Conservation (phyloP, 768 basidiomycete genomes). For the Russula sp. region DNA sequence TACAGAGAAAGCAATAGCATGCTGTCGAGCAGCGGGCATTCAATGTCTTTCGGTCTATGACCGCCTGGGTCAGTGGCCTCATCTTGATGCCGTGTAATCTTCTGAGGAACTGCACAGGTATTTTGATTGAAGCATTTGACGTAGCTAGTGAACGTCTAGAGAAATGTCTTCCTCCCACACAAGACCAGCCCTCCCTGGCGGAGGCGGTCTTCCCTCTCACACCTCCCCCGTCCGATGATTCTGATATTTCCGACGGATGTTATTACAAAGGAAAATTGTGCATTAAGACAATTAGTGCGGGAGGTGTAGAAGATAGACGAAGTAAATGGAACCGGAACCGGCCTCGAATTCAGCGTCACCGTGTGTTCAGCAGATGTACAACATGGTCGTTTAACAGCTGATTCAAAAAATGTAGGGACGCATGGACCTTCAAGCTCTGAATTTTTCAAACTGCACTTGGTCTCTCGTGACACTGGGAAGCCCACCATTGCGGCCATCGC, state of each 20-base stretch:
- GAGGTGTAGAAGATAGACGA: not conserved
- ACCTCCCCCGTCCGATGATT: slow-evolving; percentile 69
- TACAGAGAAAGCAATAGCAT: slow-evolving; percentile 44
- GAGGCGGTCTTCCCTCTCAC: slow-evolving; percentile 67
- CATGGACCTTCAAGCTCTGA: not conserved
- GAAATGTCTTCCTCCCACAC: slow-evolving; percentile 20
- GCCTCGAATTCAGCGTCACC: slow-evolving; percentile 17
- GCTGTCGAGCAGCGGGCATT: slow-evolving; percentile 60
- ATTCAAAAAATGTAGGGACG: not conserved
- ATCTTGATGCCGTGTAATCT: not conserved
- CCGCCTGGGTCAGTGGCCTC: slow-evolving; percentile 45
- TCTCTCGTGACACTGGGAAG: slow-evolving; percentile 20
- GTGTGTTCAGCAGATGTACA: not conserved
- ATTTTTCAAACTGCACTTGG: slow-evolving; percentile 14
- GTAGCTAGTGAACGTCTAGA: slow-evolving; percentile 27
- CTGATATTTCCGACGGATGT: slow-evolving; percentile 33
- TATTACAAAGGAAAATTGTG: not conserved
- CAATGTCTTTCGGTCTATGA: slow-evolving; percentile 65
- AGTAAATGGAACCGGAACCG: slow-evolving; percentile 7
- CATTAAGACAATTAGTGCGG: slow-evolving; percentile 7
- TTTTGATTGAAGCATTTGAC: slow-evolving; percentile 8
- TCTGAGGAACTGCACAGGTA: slow-evolving; percentile 30
- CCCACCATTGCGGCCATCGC: slow-evolving; percentile 19
- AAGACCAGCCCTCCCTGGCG: slow-evolving; percentile 34
- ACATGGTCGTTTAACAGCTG: not conserved